Evolutionary conservation across 2,329 filamentous ascomycete genomes (phyloP).

Genomic region (Alternaria sp.): DNA sequence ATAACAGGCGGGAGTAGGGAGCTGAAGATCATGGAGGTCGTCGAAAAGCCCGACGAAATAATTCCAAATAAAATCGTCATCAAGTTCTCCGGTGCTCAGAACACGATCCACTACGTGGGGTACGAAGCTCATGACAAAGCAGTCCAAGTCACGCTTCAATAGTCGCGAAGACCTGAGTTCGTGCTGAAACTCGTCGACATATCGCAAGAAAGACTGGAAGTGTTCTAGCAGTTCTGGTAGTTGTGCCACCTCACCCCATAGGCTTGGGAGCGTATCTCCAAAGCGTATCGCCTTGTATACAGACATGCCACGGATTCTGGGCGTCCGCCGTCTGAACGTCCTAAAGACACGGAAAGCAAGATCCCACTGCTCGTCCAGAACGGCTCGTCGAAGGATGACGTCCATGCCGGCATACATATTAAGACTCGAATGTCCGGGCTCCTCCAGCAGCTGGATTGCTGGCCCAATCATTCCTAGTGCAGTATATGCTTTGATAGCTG

Average conservation of each 20-base stretch:
- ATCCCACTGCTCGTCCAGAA: constrained; percentile 49
- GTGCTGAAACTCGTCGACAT: constrained; percentile 36
- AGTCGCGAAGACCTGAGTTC: constrained; percentile 32
- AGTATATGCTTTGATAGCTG: constrained; percentile 57
- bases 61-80: constrained; percentile 39
- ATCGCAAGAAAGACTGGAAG: constrained; percentile 37
- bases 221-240: constrained; percentile 39
- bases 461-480: constrained; percentile 50
- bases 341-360: constrained; percentile 42
- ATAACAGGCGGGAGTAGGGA: constrained; percentile 35
- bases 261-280: constrained; percentile 23
- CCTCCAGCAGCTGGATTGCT: constrained; percentile 53
- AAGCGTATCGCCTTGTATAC: constrained; percentile 10
- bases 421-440: constrained; percentile 38
- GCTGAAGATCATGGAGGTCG: constrained; percentile 26
- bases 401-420: constrained; percentile 38
- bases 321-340: constrained; percentile 23
- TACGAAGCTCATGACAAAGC: constrained; percentile 41
- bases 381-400: constrained; percentile 39
- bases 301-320: constrained; percentile 5
- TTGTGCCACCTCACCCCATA: constrained; percentile 37
- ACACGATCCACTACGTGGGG: constrained; percentile 40
- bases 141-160: constrained; percentile 20
- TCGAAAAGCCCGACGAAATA: constrained; percentile 40
- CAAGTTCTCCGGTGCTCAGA: constrained; percentile 23